Evolutionary conservation across 352 stramenopile species (phyloP).

Genomic region (Halophytophthora batemanensis): DNA sequence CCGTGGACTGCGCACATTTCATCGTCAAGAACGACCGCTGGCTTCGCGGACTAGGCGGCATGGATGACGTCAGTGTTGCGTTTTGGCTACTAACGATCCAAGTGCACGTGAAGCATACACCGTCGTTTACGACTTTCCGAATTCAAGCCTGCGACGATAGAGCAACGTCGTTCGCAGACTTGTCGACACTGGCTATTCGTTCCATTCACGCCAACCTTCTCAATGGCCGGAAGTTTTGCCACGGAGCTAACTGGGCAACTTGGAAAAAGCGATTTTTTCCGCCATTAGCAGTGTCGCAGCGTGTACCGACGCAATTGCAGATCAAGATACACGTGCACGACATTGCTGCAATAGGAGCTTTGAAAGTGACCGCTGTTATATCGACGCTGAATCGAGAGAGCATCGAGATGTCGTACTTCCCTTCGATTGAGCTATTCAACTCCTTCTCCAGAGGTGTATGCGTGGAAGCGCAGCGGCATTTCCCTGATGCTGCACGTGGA

Average conservation of each 20-base stretch:
- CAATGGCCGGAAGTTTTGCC: conserved; percentile 13
- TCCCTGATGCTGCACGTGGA: no score
- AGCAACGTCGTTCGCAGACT: conserved; percentile 44
- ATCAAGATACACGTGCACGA: conserved; percentile 25
- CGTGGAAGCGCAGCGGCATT: no score
- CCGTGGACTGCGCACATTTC: conserved; percentile 40
- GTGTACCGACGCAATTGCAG: background rate
- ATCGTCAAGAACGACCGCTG: conserved; percentile 36
- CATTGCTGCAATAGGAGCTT: conserved; percentile 2
- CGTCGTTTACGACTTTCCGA: conserved; percentile 11
- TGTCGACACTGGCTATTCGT: conserved; percentile 36
- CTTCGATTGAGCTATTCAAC: conserved; percentile 9
- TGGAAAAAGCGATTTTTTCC: conserved; percentile 2
- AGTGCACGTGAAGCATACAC: conserved; percentile 23
- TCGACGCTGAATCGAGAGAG: background rate
- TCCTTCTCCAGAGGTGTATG: no score
- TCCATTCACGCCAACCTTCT: conserved; percentile 46
- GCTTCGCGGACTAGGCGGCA: conserved; percentile 29
- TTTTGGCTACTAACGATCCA: conserved; percentile 51
- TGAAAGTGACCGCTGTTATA: conserved; percentile 13
- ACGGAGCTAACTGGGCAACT: conserved; percentile 8
- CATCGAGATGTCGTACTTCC: conserved; percentile 11
- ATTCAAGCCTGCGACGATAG: conserved; percentile 25
- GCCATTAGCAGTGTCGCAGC: no score
- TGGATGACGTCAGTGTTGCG: conserved; percentile 65